Evolutionary conservation across 805 yeast species (phyloP).

Genomic region (Wickerhamomyces canadensis): DNA sequence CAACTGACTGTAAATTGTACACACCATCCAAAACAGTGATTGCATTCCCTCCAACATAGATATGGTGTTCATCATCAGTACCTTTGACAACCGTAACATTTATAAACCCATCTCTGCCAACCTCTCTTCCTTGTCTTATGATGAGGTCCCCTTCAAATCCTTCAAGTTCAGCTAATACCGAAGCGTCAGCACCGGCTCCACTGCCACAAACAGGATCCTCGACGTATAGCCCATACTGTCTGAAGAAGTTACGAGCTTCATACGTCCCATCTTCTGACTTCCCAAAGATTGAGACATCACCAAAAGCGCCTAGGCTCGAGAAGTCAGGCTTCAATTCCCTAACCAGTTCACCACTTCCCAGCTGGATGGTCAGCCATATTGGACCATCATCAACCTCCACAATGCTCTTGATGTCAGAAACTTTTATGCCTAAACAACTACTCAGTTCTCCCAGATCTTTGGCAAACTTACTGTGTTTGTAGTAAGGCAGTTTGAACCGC

Average conservation of each 20-base stretch:
- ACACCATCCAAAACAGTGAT: constrained; percentile 32
- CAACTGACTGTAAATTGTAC: too few relatives aligned
- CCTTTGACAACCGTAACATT: constrained; percentile 19
- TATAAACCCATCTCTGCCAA: constrained; percentile 35
- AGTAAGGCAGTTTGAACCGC: constrained; percentile 25
- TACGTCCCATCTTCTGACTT: constrained; percentile 22
- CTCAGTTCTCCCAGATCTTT: constrained; percentile 12
- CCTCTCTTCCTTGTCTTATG: constrained; percentile 34
- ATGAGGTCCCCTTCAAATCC: constrained; percentile 16
- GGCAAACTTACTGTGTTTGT: constrained; percentile 9
- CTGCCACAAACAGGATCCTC: constrained; percentile 56
- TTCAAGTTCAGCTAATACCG: constrained; percentile 22
- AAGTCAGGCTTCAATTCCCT: constrained; percentile 29
- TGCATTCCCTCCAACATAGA: constrained; percentile 37
- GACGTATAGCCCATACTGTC: constrained; percentile 23
- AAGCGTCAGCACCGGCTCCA: constrained; percentile 34
- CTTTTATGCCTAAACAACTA: constrained; percentile 7
- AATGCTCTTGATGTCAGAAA: constrained; percentile 16
- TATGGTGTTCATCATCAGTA: constrained; percentile 7
- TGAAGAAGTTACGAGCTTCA: constrained; percentile 42
- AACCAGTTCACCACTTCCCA: constrained; percentile 29
- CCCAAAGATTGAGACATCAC: constrained; percentile 38
- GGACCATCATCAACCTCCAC: constrained; percentile 40
- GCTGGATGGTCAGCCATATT: constrained; percentile 35
- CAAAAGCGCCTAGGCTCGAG: constrained; percentile 20